Evolutionary conservation across 148 eudicot genomes (phyloP).

Genomic region (Chenopodium quinoa): DNA sequence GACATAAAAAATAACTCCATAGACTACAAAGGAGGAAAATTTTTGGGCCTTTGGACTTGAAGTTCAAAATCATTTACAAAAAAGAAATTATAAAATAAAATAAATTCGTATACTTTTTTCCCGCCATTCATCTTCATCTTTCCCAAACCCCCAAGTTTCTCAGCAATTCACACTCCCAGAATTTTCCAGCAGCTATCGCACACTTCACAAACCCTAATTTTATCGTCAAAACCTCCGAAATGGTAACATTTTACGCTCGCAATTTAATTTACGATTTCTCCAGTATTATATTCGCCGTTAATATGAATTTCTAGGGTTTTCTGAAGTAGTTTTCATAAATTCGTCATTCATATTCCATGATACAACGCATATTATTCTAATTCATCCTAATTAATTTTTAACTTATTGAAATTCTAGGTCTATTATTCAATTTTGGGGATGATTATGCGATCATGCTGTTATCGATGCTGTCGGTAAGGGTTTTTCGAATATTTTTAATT

Average conservation of each 20-base stretch:
- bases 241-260: not conserved
- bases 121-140: constrained; percentile 16
- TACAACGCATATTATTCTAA: not conserved
- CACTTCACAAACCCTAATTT: constrained; percentile 2
- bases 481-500: not conserved
- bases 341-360: not conserved
- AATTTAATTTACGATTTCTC: not conserved
- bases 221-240: not conserved
- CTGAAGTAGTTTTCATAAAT: not conserved
- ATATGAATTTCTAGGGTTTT: not conserved
- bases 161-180: not conserved
- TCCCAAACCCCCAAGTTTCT: not conserved
- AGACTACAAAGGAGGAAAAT: too few relatives aligned
- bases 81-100: not conserved
- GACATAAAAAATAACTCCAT: too few relatives aligned
- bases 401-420: constrained; percentile 14
- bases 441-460: not conserved
- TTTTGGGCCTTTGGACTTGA: too few relatives aligned
- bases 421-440: not conserved
- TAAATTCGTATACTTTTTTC: constrained; percentile 2
- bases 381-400: too few relatives aligned
- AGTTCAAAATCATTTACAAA: not conserved
- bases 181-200: not conserved
- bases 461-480: constrained; percentile 8
- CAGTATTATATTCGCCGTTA: not conserved